These are phyloP conservation scores for Pythium sukuiense DNA, from an alignment of 352 stramenopile genomes.

Conservation along the genomic window DNA sequence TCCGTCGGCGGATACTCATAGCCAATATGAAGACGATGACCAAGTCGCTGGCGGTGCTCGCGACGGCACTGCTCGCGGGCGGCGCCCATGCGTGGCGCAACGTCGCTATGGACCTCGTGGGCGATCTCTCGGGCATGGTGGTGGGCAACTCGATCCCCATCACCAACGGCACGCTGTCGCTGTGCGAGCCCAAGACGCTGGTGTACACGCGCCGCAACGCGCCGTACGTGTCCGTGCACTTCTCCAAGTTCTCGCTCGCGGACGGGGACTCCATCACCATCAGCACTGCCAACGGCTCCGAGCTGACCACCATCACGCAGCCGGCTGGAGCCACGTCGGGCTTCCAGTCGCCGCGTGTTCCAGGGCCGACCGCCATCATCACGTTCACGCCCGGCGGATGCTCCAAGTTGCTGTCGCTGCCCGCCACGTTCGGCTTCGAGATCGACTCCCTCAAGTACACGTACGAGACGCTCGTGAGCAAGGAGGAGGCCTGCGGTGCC, in stretches of 20 bases:
- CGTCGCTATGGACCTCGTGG: slow-evolving; percentile 21
- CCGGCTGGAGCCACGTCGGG: slow-evolving; percentile 7
- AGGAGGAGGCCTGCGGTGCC: slow-evolving; percentile 34
- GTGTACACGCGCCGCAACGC: slow-evolving; percentile 27
- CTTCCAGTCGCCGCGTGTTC: slow-evolving; percentile 22
- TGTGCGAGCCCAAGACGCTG: slow-evolving; percentile 25
- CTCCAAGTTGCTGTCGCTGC: slow-evolving; percentile 5
- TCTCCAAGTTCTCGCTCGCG: slow-evolving; percentile 31
- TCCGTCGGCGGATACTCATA: slow-evolving; percentile 21
- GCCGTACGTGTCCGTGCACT: slow-evolving; percentile 36
- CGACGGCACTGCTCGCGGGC: slow-evolving; percentile 10
- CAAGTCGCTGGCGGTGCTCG: neutral
- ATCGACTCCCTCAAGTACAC: slow-evolving; percentile 36
- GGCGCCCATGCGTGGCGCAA: slow-evolving; percentile 14
- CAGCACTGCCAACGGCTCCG: slow-evolving; percentile 13
- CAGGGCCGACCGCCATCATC: slow-evolving; percentile 19
- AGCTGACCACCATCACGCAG: slow-evolving; percentile 14
- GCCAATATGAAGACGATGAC: neutral
- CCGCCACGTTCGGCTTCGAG: slow-evolving; percentile 29
- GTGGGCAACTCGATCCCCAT: slow-evolving; percentile 36
- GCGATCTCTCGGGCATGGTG: slow-evolving; percentile 24
- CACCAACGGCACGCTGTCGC: slow-evolving; percentile 35
- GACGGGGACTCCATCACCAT: slow-evolving; percentile 32
- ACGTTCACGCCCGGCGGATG: slow-evolving; percentile 25
- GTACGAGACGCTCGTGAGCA: slow-evolving; percentile 26